phyloP scores from a whole-genome alignment of 225 moss, liverwort and hornwort genomes.

The Anthoceros angustus region DNA sequence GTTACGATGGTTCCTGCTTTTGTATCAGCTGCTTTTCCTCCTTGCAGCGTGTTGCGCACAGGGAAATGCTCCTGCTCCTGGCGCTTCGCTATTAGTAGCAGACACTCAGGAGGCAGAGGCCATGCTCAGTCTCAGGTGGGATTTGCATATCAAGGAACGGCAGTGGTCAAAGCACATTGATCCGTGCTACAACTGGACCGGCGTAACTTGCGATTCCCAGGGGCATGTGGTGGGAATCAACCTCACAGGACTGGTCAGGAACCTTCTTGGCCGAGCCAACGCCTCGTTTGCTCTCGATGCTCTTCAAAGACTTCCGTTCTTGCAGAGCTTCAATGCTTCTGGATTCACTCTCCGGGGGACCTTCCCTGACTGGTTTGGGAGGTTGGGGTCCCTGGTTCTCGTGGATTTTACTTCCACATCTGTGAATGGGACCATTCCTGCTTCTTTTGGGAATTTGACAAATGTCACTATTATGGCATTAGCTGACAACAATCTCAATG shows the following conservation, averaged over 20 bases:
- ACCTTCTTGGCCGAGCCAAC: neutral
- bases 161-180: neutral
- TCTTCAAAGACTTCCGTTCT: neutral
- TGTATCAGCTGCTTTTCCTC: neutral
- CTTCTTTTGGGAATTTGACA: conserved; percentile 8
- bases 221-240: neutral
- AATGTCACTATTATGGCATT: conserved; percentile 13
- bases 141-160: neutral
- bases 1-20: neutral
- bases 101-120: neutral
- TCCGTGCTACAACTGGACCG: neutral
- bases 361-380: neutral
- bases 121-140: conserved; percentile 5
- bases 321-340: neutral
- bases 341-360: neutral
- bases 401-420: neutral
- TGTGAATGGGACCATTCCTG: conserved; percentile 15
- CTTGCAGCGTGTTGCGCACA: neutral
- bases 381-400: neutral
- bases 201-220: neutral
- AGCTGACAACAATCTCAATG: conserved; percentile 16
- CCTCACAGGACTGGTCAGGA: neutral
- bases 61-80: neutral
- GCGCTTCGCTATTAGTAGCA: neutral
- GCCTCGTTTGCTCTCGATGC: neutral